These are phyloP conservation scores for Boehmeria nivea DNA, from an alignment of 306 rosid genomes.

Conservation along the genomic window DNA sequence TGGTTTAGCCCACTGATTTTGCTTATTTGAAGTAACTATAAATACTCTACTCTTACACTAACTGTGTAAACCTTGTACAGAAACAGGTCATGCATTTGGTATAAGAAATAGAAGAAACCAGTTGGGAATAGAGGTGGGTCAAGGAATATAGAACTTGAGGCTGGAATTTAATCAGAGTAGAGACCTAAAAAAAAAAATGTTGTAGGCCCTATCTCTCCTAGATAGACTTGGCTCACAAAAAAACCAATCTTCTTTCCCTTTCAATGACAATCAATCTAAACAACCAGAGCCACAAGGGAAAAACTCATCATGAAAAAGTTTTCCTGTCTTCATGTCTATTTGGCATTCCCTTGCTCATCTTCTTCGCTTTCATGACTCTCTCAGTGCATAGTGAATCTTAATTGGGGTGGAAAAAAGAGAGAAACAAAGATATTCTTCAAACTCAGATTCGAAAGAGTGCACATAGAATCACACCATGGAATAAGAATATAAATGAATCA, in stretches of 20 bases:
- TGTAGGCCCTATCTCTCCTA: not conserved
- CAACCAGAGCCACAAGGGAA: slow-evolving; percentile 20
- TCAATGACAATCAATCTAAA: slow-evolving; percentile 6
- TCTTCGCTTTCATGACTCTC: not conserved
- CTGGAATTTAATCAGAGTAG: not conserved
- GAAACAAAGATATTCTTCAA: too few relatives aligned
- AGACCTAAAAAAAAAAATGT: not conserved
- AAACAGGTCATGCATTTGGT: not conserved
- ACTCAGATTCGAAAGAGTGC: too few relatives aligned
- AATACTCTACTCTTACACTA: too few relatives aligned
- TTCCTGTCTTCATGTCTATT: slow-evolving; percentile 4
- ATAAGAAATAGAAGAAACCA: too few relatives aligned
- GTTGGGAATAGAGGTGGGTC: not conserved
- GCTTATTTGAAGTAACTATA: too few relatives aligned
- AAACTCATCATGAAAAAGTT: not conserved
- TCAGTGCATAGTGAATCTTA: not conserved
- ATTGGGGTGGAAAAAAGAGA: too few relatives aligned
- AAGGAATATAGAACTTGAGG: not conserved
- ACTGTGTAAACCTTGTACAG: too few relatives aligned
- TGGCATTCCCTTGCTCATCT: not conserved
- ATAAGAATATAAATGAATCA: too few relatives aligned
- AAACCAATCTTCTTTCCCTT: slow-evolving; percentile 16
- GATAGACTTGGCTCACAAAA: slow-evolving; percentile 15
- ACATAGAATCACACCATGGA: too few relatives aligned
- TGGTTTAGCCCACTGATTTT: too few relatives aligned